Base-by-base conservation (phyloP, 169 alveolate species). In the Eimeria necatrix region DNA sequence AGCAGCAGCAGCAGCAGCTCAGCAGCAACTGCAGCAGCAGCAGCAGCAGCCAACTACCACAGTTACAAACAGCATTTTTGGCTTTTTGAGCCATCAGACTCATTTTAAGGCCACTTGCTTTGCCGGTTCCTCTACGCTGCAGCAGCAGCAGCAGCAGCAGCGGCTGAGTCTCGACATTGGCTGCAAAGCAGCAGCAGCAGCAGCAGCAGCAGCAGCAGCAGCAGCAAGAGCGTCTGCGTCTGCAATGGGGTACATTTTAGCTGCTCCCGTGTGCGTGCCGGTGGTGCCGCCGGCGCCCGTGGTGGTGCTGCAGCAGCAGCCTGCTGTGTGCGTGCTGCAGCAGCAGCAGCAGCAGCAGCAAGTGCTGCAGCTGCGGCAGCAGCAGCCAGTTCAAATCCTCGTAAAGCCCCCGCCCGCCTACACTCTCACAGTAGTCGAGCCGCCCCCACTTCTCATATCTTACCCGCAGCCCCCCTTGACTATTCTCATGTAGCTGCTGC, bases 161-260 rank as follows among this genome's bases (percentile, higher is more conserved):
- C 64, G 14, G 64, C 64, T 9, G 64, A 10, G 64, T 56, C 20
- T 14, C 64, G 14, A 56, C 64, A 56, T 14, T 56, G 64, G 64
- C 64, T 56, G 64, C 64, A n/a, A n/a, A 56, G 64, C 64, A 56
- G 64, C 64, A 56, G 14, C 64, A 56, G 64, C 64, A 56, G 64
- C 64, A 68, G 78, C 78, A 68, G 78, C 78, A 68, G 26, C 78
- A 68, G 78, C 78, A 68, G 78, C 78, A 68, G 26, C 26, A 68
- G 78, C 78, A 68, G 78, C 26, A n/a, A n/a, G 26, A 68, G 78
- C 46, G 16, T 8, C 78, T 6, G 78, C 78, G 16, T 9, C 78
- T 6, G 26, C 6, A n/a, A n/a, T 10, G 20, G 20, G 20, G 6
- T 10, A 10, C 46, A 68, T 68, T 68, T 10, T 56, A 9, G 14